A percentile compares a stretch with the other conserved stretches of the same genome.
phyloP scores from a whole-genome alignment of 2,329 filamentous ascomycete species.

The Exophiala aquamarina region DNA sequence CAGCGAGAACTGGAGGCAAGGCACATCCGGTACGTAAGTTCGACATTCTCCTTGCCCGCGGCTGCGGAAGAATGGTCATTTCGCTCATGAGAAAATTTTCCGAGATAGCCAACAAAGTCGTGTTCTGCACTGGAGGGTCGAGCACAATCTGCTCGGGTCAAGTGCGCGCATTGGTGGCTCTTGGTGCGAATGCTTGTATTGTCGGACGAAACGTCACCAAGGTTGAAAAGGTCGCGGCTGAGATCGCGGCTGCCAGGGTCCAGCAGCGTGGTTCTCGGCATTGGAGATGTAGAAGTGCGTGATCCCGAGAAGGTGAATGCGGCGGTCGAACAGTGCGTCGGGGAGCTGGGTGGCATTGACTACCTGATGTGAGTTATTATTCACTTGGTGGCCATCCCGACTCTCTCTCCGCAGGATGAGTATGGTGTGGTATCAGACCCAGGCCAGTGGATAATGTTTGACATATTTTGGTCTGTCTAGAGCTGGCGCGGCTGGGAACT shows the following conservation, averaged over 20 bases:
- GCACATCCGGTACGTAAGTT: constrained; percentile 62
- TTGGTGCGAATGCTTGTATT: constrained; percentile 91
- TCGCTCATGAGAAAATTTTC: constrained; percentile 50
- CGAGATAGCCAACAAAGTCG: constrained; percentile 67
- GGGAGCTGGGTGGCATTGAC: constrained; percentile 82
- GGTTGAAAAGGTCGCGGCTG: constrained; percentile 74
- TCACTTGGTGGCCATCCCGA: too few relatives aligned
- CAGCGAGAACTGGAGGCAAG: constrained; percentile 79
- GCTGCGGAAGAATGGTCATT: not conserved
- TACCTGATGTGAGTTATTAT: constrained; percentile 83
- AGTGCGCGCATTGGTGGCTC: constrained; percentile 81
- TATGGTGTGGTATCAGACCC: not conserved
- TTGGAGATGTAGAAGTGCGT: constrained; percentile 73
- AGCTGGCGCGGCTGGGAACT: constrained; percentile 20
- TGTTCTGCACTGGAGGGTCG: constrained; percentile 91
- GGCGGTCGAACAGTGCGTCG: constrained; percentile 75
- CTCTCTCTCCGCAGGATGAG: not conserved
- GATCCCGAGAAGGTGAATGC: constrained; percentile 65
- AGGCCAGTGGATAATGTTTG: not conserved
- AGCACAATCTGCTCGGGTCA: constrained; percentile 92
- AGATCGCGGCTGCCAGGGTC: constrained; percentile 75
- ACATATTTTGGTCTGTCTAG: constrained; percentile 2
- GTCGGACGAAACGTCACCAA: constrained; percentile 85
- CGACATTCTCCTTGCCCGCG: not conserved
- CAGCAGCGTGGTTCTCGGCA: constrained; percentile 79